A percentile compares a stretch with the other conserved stretches of the same genome.
These are phyloP conservation scores for Spinellus fusiger DNA, from an alignment of 192 early-diverging fungal genomes.

Conservation along the genomic window DNA sequence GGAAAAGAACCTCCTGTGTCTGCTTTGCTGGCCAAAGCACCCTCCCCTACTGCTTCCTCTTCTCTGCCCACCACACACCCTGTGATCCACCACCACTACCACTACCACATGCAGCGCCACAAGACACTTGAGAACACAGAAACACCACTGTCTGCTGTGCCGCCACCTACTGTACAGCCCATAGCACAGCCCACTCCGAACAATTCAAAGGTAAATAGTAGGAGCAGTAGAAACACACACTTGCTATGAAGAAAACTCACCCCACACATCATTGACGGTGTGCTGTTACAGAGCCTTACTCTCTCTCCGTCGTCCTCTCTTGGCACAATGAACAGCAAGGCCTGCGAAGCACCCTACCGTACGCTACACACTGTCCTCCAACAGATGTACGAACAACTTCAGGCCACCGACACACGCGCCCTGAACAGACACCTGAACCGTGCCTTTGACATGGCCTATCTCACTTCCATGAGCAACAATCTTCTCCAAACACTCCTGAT, in stretches of 20 bases:
- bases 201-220: background rate
- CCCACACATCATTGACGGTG: background rate
- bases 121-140: background rate
- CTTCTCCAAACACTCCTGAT: conserved; percentile 46
- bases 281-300: background rate
- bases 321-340: background rate
- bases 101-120: conserved; percentile 21
- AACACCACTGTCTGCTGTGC: background rate
- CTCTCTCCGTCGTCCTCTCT: conserved; percentile 5
- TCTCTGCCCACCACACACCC: conserved; percentile 1
- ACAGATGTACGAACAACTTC: conserved; percentile 33
- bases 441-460: conserved; percentile 51
- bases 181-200: background rate
- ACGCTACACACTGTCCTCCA: background rate
- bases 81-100: conserved; percentile 30
- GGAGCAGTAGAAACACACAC: background rate
- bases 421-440: conserved; percentile 44
- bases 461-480: conserved; percentile 48
- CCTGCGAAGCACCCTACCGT: background rate
- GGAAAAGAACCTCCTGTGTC: background rate
- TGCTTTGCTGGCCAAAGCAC: background rate
- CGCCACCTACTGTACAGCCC: background rate
- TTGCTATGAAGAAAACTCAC: background rate
- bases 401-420: conserved; percentile 46
- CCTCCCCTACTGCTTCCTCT: conserved; percentile 5